Conservation (phyloP, 108 stramenopile genomes). For the Discostella pseudostelligera region DNA sequence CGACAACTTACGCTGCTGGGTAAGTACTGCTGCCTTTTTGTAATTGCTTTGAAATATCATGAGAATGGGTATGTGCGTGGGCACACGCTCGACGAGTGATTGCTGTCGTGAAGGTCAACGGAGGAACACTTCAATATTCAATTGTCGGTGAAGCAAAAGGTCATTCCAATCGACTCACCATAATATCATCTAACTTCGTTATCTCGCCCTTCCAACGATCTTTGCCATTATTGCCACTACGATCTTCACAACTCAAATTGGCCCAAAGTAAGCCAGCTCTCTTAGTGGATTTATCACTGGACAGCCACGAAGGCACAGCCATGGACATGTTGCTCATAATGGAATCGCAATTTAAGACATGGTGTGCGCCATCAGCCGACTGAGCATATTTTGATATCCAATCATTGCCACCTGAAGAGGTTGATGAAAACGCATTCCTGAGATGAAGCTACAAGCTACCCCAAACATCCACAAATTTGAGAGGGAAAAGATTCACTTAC, state of each 20-base stretch:
- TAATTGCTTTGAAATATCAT: conserved; percentile 61
- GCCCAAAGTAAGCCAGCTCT: conserved; percentile 71
- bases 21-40: conserved; percentile 36
- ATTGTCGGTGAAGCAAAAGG: too few relatives aligned
- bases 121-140: too few relatives aligned
- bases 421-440: too few relatives aligned
- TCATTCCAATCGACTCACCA: conserved; percentile 48
- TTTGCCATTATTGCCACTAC: conserved; percentile 7
- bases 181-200: conserved; percentile 31
- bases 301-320: conserved; percentile 70
- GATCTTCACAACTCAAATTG: conserved; percentile 31
- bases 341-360: conserved; percentile 62
- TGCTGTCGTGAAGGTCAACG: conserved; percentile 15
- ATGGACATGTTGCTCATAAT: conserved; percentile 52
- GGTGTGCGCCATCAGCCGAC: conserved; percentile 47
- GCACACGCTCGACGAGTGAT: conserved; percentile 16
- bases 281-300: conserved; percentile 29
- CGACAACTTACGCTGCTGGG: conserved; percentile 41
- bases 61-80: conserved; percentile 43
- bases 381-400: conserved; percentile 69
- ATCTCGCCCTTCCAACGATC: conserved; percentile 16
- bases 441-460: too few relatives aligned
- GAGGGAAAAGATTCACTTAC: too few relatives aligned
- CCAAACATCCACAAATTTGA: too few relatives aligned
- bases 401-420: conserved; percentile 48